Base-by-base conservation (phyloP, 805 yeast genomes). In the Clavispora fructus region DNA sequence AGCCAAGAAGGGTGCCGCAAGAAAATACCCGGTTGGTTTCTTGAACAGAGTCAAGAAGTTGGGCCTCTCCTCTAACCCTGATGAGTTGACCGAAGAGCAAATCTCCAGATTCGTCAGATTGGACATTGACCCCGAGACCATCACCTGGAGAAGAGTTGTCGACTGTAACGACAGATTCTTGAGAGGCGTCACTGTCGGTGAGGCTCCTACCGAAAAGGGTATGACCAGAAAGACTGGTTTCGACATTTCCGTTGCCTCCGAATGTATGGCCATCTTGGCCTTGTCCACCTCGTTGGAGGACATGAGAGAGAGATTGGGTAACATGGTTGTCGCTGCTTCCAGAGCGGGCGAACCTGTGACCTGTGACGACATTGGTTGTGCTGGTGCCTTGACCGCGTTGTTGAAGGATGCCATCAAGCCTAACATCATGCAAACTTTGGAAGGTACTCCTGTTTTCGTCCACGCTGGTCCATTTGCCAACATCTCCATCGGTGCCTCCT, bases 381-480 rank as follows among this genome's bases (percentile, higher is more conserved):
- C 91, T 17, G 95, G 95, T 63, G 92, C 95, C 26, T 77, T 86
- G 64, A 82, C 92, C 49, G 94, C 92, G 2, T 69, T 86, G 56
- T 72, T 86, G 60, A 85, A 84, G 64, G 95, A 86, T 64, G 89
- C 92, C 14, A 79, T 86, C 55, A 86, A 86, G 63, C 95, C 95
- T 53, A 86, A 86, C 59, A 72, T 86, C 62, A 86, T 86, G 95
- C 95, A 86, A 73, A 84, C 94, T 31, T 75, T 86, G 61, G 95
- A 86, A 69, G 94, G 94, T 55, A 85, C 94, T 23, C 95, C 95
- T 25, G 95, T 86, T 16, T 79, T 86, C 58, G 88, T 86, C 42
- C 95, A 86, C 63, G 94, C 94, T 41, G 95, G 95, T 52, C 95
- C 95, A 50, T 86, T 86, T 62, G 95, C 95, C 59, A 86, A 86